Conservation (phyloP, 352 stramenopile species). For the Pythium coloratum region DNA sequence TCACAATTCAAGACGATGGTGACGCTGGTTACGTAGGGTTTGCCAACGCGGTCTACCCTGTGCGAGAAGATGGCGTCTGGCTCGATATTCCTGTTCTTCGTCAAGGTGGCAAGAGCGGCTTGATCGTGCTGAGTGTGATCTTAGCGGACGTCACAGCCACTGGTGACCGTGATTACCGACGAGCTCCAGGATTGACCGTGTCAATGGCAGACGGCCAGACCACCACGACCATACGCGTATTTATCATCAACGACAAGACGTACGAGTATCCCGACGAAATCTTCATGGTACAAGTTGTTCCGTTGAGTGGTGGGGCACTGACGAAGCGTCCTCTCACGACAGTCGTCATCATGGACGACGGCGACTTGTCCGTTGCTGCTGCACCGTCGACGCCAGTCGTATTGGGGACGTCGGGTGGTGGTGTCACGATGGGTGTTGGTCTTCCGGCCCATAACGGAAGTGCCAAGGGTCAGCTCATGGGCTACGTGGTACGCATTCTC, state of each 20-base stretch:
- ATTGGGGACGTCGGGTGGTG: constrained; percentile 39
- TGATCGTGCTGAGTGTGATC: constrained; percentile 38
- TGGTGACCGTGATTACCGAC: constrained; percentile 48
- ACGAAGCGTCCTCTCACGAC: constrained; percentile 10
- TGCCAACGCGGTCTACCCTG: constrained; percentile 25
- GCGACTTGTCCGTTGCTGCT: constrained; percentile 42
- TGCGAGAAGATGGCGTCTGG: constrained; percentile 36
- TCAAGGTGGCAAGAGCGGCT: constrained; percentile 39
- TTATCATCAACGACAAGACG: constrained; percentile 62
- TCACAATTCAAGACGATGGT: constrained; percentile 64
- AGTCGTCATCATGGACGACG: constrained; percentile 59
- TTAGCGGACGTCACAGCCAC: constrained; percentile 43
- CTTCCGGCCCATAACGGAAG: constrained; percentile 58
- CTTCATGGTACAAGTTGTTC: constrained; percentile 39
- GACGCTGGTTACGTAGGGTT: constrained; percentile 63
- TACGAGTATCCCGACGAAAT: constrained; percentile 54
- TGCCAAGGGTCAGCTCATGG: constrained; percentile 29
- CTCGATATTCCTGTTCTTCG: constrained; percentile 45
- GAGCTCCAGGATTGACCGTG: constrained; percentile 20
- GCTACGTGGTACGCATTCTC: constrained; percentile 38
- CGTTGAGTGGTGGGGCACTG: constrained; percentile 32
- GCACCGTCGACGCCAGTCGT: constrained; percentile 26
- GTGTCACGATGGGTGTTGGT: constrained; percentile 30
- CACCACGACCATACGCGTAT: constrained; percentile 34
- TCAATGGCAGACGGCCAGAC: constrained; percentile 44